A percentile compares a stretch with the other conserved stretches of the same genome.
phyloP scores from a whole-genome alignment of 805 yeast species.

The Yamadazyma sp. region DNA sequence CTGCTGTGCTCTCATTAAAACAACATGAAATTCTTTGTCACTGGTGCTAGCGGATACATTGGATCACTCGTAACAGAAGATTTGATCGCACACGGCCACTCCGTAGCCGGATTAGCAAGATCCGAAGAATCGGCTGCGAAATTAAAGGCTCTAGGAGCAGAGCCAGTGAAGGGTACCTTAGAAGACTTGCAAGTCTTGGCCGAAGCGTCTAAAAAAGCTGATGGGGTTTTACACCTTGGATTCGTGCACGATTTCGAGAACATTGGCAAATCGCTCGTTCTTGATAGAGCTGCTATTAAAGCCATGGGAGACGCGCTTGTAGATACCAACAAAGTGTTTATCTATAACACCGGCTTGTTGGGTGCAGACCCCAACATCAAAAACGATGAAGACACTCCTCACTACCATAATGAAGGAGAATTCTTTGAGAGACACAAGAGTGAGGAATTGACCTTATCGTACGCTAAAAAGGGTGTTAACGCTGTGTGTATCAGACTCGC shows the following conservation, averaged over 20 bases:
- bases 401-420: no score
- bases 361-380: no score
- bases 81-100: constrained; percentile 23
- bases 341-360: constrained; percentile 9
- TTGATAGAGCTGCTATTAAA: constrained; percentile 27
- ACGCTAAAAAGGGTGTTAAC: constrained; percentile 21
- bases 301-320: constrained; percentile 26
- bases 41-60: constrained; percentile 37
- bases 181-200: constrained; percentile 25
- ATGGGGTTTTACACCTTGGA: constrained; percentile 38
- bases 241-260: constrained; percentile 30
- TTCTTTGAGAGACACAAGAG: no score
- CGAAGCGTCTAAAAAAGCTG: constrained; percentile 27
- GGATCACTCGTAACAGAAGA: constrained; percentile 25
- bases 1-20: no score
- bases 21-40: constrained; percentile 34
- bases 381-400: constrained; percentile 2
- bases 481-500: constrained; percentile 26
- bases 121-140: constrained; percentile 27
- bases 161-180: constrained; percentile 29
- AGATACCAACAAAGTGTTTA: constrained; percentile 29
- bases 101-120: constrained; percentile 31
- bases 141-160: constrained; percentile 13
- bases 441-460: constrained; percentile 6
- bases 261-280: constrained; percentile 15